phyloP scores from a whole-genome alignment of 2,329 filamentous ascomycete genomes.

The Hymenoscyphus infarciens region DNA sequence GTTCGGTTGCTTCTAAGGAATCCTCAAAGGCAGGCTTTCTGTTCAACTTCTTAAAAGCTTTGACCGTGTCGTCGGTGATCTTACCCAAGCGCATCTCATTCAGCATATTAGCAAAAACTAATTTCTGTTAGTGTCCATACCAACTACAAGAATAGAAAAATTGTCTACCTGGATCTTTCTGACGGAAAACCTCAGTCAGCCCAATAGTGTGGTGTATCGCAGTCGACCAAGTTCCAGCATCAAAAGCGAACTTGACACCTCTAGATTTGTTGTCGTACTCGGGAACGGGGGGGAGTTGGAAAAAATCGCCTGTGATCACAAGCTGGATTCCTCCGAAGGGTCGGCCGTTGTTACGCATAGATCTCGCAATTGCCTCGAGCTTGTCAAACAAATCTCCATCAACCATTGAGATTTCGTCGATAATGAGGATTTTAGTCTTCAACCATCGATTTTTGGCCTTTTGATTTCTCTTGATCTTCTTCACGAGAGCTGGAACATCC shows the following conservation, averaged over 20 bases:
- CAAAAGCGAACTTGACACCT: constrained; percentile 85
- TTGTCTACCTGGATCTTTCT: constrained; percentile 67
- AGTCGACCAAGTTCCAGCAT: constrained; percentile 86
- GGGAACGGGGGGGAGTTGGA: constrained; percentile 91
- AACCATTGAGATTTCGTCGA: constrained; percentile 98
- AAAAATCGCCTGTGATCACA: constrained; percentile 95
- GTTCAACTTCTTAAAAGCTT: constrained; percentile 69
- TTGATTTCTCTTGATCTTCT: constrained; percentile 83
- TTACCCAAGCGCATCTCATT: constrained; percentile 95
- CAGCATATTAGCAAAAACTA: constrained; percentile 86
- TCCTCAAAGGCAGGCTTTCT: constrained; percentile 71
- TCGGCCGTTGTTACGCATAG: constrained; percentile 82
- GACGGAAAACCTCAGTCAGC: constrained; percentile 92
- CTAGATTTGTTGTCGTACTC: constrained; percentile 56
- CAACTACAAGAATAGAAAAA: neutral
- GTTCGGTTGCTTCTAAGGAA: constrained; percentile 76
- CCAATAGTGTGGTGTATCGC: constrained; percentile 95
- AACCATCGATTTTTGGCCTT: constrained; percentile 90
- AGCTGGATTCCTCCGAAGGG: constrained; percentile 96
- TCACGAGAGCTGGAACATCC: constrained; percentile 71
- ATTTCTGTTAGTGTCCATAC: constrained; percentile 28
- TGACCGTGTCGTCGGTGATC: constrained; percentile 71
- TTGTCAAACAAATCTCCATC: constrained; percentile 97
- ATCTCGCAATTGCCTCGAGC: constrained; percentile 80
- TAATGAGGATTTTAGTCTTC: constrained; percentile 78